Conservation (phyloP, 305 asterid species). For the Solanum hybrid region DNA sequence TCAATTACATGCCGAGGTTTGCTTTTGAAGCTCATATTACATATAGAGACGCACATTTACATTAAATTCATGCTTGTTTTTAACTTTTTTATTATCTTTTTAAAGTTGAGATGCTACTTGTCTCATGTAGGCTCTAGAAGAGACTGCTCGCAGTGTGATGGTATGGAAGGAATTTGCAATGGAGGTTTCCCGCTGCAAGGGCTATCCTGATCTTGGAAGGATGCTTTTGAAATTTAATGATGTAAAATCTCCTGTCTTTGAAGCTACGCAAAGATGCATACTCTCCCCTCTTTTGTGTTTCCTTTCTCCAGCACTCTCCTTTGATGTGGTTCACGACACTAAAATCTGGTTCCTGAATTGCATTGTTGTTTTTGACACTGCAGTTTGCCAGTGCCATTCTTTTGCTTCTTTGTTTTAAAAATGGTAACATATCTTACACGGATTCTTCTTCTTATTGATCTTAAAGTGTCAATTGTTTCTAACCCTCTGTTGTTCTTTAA, state of each 20-base stretch:
- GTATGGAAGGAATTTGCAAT: conserved; percentile 81
- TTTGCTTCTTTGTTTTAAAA: background rate
- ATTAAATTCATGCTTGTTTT: background rate
- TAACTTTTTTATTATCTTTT: background rate
- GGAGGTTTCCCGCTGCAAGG: conserved; percentile 86
- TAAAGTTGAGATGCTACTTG: conserved; percentile 16
- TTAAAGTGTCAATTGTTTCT: background rate
- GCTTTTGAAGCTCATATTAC: conserved; percentile 18
- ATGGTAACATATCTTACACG: background rate
- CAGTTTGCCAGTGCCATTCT: background rate
- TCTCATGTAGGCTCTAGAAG: conserved; percentile 64
- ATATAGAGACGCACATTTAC: background rate
- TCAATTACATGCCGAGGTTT: conserved; percentile 80
- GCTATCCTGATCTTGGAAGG: conserved; percentile 82
- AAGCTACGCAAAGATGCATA: conserved; percentile 7
- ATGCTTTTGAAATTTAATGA: conserved; percentile 83
- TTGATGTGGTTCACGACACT: background rate
- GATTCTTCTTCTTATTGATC: background rate
- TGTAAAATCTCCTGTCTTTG: conserved; percentile 39
- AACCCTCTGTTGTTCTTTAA: background rate
- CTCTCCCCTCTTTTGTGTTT: background rate
- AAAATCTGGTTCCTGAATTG: conserved; percentile 2
- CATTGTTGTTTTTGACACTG: background rate
- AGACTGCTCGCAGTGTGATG: conserved; percentile 69
- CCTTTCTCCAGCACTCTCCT: background rate